These are phyloP conservation scores for Aspergillus costaricaensis DNA, from an alignment of 2,329 filamentous ascomycete genomes.

Conservation along the genomic window DNA sequence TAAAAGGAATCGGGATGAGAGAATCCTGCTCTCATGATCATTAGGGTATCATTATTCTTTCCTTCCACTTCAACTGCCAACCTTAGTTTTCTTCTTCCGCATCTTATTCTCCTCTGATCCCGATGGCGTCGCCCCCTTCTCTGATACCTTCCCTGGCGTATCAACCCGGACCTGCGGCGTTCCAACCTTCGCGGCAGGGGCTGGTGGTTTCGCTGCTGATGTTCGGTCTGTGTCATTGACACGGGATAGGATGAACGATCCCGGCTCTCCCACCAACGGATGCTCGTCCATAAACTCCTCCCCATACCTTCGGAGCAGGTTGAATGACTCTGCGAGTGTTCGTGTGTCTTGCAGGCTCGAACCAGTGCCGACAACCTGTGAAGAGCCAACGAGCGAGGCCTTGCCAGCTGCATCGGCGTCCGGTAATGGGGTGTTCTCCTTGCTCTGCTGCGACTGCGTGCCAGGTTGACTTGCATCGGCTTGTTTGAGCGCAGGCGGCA, in stretches of 20 bases:
- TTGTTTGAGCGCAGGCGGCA: conserved; percentile 51
- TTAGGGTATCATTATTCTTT: conserved; percentile 4
- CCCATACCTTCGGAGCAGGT: conserved; percentile 55
- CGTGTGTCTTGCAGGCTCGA: conserved; percentile 40
- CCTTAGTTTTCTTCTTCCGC: conserved; percentile 40
- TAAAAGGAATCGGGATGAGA: not conserved
- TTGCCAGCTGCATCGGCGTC: conserved; percentile 36
- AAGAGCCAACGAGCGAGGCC: conserved; percentile 25
- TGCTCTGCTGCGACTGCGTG: conserved; percentile 47
- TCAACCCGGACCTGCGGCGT: conserved; percentile 39
- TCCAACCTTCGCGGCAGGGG: conserved; percentile 22
- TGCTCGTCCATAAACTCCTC: conserved; percentile 67
- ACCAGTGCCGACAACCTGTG: conserved; percentile 22
- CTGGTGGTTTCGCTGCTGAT: conserved; percentile 23
- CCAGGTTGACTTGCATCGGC: conserved; percentile 36
- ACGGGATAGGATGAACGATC: conserved; percentile 59
- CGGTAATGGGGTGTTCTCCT: conserved; percentile 51
- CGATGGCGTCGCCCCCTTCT: conserved; percentile 35
- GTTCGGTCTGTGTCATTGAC: conserved; percentile 33
- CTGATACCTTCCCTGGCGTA: conserved; percentile 32
- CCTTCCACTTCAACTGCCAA: conserved; percentile 26
- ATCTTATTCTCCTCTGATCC: conserved; percentile 39
- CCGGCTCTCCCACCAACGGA: conserved; percentile 63
- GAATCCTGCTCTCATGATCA: not conserved
- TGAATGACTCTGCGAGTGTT: conserved; percentile 51